These are phyloP conservation scores for Botrytis deweyae DNA, from an alignment of 2,329 filamentous ascomycete species.

Conservation along the genomic window DNA sequence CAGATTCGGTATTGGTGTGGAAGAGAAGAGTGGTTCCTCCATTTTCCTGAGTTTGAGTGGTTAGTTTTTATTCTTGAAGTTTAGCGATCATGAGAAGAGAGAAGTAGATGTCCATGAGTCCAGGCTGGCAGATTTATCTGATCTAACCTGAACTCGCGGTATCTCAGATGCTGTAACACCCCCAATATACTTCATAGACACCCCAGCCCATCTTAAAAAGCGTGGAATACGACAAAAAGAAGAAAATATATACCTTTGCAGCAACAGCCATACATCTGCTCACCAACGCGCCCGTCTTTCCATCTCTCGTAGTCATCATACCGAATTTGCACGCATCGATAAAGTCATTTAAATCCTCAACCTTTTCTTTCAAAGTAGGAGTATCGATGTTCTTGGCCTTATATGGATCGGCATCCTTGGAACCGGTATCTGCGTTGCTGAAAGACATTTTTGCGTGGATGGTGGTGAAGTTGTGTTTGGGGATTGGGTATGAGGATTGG, in stretches of 20 bases:
- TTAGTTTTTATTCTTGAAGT: background rate
- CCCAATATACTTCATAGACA: too few relatives aligned
- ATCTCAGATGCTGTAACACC: background rate
- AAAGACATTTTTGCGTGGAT: conserved; percentile 41
- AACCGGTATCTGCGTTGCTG: conserved; percentile 60
- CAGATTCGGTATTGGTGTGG: conserved; percentile 86
- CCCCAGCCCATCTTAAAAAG: background rate
- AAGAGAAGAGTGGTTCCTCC: conserved; percentile 82
- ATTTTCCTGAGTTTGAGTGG: conserved; percentile 56
- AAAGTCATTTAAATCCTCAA: conserved; percentile 71
- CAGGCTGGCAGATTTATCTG: background rate
- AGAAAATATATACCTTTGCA: conserved; percentile 56
- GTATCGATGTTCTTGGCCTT: conserved; percentile 68
- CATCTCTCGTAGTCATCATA: conserved; percentile 80
- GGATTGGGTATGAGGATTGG: background rate
- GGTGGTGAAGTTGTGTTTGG: background rate
- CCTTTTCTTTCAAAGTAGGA: conserved; percentile 65
- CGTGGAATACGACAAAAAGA: background rate
- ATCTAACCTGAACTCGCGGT: background rate
- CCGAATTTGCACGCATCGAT: conserved; percentile 75
- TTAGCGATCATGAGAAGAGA: background rate
- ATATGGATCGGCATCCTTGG: conserved; percentile 72
- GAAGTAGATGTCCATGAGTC: background rate
- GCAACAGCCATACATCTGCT: conserved; percentile 87
- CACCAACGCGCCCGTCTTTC: conserved; percentile 63